Conservation (phyloP, 805 yeast genomes). For the Danielia reshetovae region DNA sequence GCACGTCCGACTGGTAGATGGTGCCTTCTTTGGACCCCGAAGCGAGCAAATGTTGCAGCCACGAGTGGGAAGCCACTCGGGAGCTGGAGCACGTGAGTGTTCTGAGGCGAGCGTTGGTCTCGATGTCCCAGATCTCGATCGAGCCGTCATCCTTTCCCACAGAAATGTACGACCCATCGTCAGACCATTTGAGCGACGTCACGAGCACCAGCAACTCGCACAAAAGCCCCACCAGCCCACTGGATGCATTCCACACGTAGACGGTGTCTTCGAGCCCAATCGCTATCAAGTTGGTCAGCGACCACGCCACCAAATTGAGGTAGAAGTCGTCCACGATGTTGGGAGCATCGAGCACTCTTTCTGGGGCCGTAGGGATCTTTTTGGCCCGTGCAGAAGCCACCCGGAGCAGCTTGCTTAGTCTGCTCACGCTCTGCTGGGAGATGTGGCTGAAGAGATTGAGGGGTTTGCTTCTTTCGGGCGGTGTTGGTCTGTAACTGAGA, state of each 20-base stretch:
- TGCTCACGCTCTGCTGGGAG: constrained; percentile 16
- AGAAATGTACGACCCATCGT: constrained; percentile 81
- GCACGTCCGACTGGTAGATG: constrained; percentile 84
- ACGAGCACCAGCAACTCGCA: constrained; percentile 54
- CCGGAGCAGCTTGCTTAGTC: constrained; percentile 30
- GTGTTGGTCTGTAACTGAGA: constrained; percentile 78
- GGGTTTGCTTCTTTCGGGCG: constrained; percentile 57
- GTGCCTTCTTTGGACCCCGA: constrained; percentile 88
- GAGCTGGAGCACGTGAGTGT: constrained; percentile 68
- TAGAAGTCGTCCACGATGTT: constrained; percentile 92
- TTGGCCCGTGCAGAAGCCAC: constrained; percentile 67
- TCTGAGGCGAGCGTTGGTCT: constrained; percentile 65
- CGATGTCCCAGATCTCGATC: constrained; percentile 92
- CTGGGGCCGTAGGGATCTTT: constrained; percentile 82
- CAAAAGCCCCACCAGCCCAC: constrained; percentile 71
- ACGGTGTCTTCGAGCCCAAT: constrained; percentile 82
- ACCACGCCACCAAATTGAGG: constrained; percentile 84
- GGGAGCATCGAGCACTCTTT: constrained; percentile 93
- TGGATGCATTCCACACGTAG: constrained; percentile 87
- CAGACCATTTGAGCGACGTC: constrained; percentile 83
- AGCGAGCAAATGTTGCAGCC: constrained; percentile 79
- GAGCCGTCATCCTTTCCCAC: constrained; percentile 82
- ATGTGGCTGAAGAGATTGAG: constrained; percentile 29
- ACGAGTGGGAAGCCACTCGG: constrained; percentile 69
- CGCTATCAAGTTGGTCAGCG: constrained; percentile 73